Evolutionary conservation across 331 rosid species (phyloP).

Genomic region (Ulmus americana): DNA sequence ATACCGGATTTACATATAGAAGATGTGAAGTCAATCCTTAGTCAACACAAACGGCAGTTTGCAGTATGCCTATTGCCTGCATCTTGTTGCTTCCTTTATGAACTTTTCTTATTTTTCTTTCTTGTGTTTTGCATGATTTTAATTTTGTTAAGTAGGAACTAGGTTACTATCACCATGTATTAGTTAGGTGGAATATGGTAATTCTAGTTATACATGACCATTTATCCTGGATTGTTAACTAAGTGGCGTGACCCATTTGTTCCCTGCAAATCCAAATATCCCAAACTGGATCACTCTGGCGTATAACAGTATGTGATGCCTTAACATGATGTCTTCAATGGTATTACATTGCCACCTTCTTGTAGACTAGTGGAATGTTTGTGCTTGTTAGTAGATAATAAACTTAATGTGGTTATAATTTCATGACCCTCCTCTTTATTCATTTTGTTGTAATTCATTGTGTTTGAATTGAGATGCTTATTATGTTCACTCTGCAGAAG

Average conservation of each 20-base stretch:
- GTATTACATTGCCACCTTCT: not conserved
- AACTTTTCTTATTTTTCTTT: not conserved
- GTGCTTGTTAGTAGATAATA: not conserved
- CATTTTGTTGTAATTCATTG: not conserved
- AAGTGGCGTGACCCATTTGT: not conserved
- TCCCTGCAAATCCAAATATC: not conserved
- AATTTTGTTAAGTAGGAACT: conserved; percentile 4
- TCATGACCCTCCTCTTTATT: not conserved
- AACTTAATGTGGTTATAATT: conserved; percentile 4
- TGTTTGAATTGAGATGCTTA: conserved; percentile 14
- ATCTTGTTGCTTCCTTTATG: conserved; percentile 16
- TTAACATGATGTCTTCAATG: not conserved
- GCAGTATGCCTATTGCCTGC: conserved; percentile 42
- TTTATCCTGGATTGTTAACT: not conserved
- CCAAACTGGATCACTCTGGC: too few species aligned
- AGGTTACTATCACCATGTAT: not conserved
- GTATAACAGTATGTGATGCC: not conserved
- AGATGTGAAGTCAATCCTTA: conserved; percentile 54
- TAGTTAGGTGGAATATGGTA: not conserved
- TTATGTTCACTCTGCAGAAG: conserved; percentile 56
- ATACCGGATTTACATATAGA: conserved; percentile 64
- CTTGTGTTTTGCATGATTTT: not conserved
- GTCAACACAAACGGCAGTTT: conserved; percentile 56
- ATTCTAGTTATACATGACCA: conserved; percentile 3
- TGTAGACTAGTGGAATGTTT: not conserved